These are phyloP conservation scores for Lunularia cruciata DNA, from an alignment of 225 moss, liverwort and hornwort genomes.

Conservation along the genomic window DNA sequence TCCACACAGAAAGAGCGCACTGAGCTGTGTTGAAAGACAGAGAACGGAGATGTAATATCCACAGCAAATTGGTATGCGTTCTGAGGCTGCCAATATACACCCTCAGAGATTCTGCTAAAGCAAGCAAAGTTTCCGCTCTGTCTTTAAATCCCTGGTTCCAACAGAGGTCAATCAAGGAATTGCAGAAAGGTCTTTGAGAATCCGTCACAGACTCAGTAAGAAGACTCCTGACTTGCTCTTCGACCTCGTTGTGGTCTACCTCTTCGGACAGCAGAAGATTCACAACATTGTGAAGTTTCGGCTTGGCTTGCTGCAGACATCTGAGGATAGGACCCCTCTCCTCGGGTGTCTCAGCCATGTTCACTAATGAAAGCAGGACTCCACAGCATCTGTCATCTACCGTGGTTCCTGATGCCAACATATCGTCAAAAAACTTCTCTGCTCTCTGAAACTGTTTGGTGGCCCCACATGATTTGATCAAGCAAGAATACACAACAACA, in stretches of 20 bases:
- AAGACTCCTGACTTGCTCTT: conserved; percentile 39
- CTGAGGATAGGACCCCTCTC: conserved; percentile 46
- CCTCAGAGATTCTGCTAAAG: conserved; percentile 50
- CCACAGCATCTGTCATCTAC: conserved; percentile 81
- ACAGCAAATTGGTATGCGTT: conserved; percentile 58
- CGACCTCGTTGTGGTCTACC: conserved; percentile 30
- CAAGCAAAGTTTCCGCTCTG: conserved; percentile 51
- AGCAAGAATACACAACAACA: conserved; percentile 75
- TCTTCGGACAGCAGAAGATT: conserved; percentile 49
- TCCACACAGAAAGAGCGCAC: conserved; percentile 70
- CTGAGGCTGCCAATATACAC: conserved; percentile 73
- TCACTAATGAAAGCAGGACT: conserved; percentile 64
- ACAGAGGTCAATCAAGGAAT: conserved; percentile 68
- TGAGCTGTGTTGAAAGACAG: conserved; percentile 79
- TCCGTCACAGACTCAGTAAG: conserved; percentile 49
- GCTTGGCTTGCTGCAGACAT: conserved; percentile 53
- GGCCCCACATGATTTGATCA: conserved; percentile 76
- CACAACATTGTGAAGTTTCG: conserved; percentile 46
- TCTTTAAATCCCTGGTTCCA: conserved; percentile 64
- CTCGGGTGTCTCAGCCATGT: conserved; percentile 52
- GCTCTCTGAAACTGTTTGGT: conserved; percentile 61
- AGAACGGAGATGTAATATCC: conserved; percentile 73
- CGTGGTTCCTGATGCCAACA: conserved; percentile 47
- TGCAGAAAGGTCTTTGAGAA: conserved; percentile 77
- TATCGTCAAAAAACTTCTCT: conserved; percentile 50